Conservation (phyloP, 495 filamentous ascomycete species). For the Viridothelium virens region DNA sequence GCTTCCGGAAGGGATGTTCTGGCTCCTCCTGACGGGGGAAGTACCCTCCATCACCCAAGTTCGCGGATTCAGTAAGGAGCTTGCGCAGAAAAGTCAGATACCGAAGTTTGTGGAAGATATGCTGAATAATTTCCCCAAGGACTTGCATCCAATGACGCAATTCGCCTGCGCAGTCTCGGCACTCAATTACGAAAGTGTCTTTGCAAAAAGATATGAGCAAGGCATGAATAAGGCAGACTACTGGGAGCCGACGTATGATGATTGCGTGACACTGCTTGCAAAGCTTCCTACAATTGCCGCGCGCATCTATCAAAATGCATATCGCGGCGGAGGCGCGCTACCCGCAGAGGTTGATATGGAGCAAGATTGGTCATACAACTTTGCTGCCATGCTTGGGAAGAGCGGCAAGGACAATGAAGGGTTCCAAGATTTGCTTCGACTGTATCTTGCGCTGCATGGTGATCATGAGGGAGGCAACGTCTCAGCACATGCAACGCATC, state of each 20-base stretch:
- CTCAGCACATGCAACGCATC: slow-evolving; percentile 91
- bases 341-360: slow-evolving; percentile 68
- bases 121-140: slow-evolving; percentile 79
- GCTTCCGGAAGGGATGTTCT: slow-evolving; percentile 99
- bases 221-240: slow-evolving; percentile 90
- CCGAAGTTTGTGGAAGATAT: slow-evolving; percentile 78
- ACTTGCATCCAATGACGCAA: slow-evolving; percentile 97
- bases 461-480: slow-evolving; percentile 99
- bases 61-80: slow-evolving; percentile 70
- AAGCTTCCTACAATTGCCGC: slow-evolving; percentile 96
- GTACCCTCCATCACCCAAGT: slow-evolving; percentile 77
- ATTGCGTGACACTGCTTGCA: slow-evolving; percentile 84
- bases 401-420: slow-evolving; percentile 74
- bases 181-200: slow-evolving; percentile 83
- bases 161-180: slow-evolving; percentile 89
- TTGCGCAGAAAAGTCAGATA: slow-evolving; percentile 79
- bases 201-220: slow-evolving; percentile 85
- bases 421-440: slow-evolving; percentile 87
- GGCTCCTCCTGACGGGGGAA: slow-evolving; percentile 90
- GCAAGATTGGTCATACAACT: slow-evolving; percentile 98
- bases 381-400: slow-evolving; percentile 92
- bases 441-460: slow-evolving; percentile 93
- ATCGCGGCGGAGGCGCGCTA: slow-evolving; percentile 64
- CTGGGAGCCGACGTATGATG: slow-evolving; percentile 98
- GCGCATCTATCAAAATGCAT: slow-evolving; percentile 90